Evolutionary conservation across 495 filamentous ascomycete genomes (phyloP), one percentile per base, ranked within the genome.

Genomic region (Aspergillus wentii): DNA sequence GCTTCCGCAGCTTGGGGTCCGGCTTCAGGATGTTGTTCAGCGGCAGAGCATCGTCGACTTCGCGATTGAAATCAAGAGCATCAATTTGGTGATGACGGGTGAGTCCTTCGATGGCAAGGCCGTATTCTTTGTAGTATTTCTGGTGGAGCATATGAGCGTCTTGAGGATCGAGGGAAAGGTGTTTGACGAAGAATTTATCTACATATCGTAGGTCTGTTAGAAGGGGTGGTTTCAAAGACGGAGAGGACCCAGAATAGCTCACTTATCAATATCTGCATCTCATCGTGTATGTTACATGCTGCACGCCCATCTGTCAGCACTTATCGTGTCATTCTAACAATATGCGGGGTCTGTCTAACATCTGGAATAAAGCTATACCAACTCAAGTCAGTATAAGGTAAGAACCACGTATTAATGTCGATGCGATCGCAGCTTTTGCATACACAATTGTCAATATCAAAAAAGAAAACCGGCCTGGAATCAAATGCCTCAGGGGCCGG

Each of bases 381-480:
- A 25, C 22, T 10, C 22, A 23, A 35, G 20, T 29, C n/a, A 9
- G 23, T 52, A 30, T 10, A 25, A 51, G 46, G 41, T 30, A 52
- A 35, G 39, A 35, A 44, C n/a, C 6, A 22, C 30, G 11, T 11
- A 21, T 6, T 9, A 27, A 8, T 13, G 22, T 25, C 9, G 16
- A 8, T 10, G 14, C 11, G n/a, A n/a, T n/a, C n/a, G 22, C 10
- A 36, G 33, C 16, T 15, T 13, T 74, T 29, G 3, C 77, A 44
- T 70, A 85, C 80, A 65, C 94, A 97, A 52, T 99, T 99, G 74
- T 99, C 94, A 57, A 99, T 96, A 53, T 99, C 94, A 46, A 89
- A 88, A 61, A 89, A 91, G 64, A 90, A 85, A 4, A 88, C 70
- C 0, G 80, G 76, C 30, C 79, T 58, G 36, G 59, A 43, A 45